phyloP scores from a whole-genome alignment of 2,329 filamentous ascomycete genomes.

The Aspergillus persii region DNA sequence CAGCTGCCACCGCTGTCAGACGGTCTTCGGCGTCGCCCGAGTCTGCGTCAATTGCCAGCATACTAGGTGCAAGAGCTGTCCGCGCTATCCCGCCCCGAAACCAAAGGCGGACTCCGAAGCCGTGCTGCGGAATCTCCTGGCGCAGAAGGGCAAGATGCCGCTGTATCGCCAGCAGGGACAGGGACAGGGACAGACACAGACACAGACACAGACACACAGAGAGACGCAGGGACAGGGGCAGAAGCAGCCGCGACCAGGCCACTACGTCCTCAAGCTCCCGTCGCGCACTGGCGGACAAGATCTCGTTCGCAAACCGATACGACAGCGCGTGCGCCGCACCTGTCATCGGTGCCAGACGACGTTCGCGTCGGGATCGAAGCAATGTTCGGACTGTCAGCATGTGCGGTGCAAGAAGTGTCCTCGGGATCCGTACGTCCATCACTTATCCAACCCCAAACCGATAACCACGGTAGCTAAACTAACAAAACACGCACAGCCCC shows the following conservation, averaged over 20 bases:
- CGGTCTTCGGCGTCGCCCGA: constrained; percentile 69
- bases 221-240: too few species aligned
- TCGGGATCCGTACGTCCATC: constrained; percentile 66
- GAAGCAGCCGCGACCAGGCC: constrained; percentile 17
- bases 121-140: constrained; percentile 18
- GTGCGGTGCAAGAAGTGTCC: constrained; percentile 76
- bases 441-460: not conserved
- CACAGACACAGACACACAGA: too few species aligned
- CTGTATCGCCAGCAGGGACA: too few species aligned
- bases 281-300: constrained; percentile 68
- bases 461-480: not conserved
- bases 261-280: constrained; percentile 48
- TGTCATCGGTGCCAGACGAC: constrained; percentile 72
- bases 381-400: constrained; percentile 70
- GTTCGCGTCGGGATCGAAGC: constrained; percentile 59
- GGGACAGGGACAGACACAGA: too few species aligned
- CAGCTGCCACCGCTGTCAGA: constrained; percentile 77
- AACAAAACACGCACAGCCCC: constrained; percentile 24
- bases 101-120: constrained; percentile 54
- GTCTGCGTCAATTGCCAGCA: constrained; percentile 77
- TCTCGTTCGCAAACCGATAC: constrained; percentile 67
- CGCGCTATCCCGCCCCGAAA: constrained; percentile 68
- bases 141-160: constrained; percentile 7
- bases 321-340: constrained; percentile 69
- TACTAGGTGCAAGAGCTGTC: constrained; percentile 75